These are phyloP conservation scores for Talaromyces piceae DNA, from an alignment of 2,329 filamentous ascomycete species.

Conservation along the genomic window DNA sequence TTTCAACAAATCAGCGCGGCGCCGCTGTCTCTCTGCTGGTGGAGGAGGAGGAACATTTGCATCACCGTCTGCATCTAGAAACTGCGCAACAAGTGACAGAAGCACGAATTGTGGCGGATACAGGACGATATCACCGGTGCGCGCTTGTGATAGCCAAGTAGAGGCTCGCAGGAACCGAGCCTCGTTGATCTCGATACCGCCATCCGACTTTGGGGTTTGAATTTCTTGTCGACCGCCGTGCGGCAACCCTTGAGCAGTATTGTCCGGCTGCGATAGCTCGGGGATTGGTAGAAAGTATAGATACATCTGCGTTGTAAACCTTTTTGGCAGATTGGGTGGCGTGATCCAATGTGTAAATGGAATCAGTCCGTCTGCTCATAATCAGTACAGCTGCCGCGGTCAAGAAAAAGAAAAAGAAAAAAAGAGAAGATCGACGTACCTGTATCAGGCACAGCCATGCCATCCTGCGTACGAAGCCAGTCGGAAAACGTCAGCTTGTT, in stretches of 20 bases:
- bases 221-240: constrained; percentile 49
- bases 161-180: constrained; percentile 66
- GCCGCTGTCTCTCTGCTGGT: constrained; percentile 22
- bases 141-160: constrained; percentile 61
- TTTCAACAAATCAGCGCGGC: constrained; percentile 40
- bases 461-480: constrained; percentile 47
- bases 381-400: background rate
- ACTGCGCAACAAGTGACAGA: constrained; percentile 44
- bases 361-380: constrained; percentile 52
- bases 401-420: background rate
- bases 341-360: constrained; percentile 94
- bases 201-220: constrained; percentile 64
- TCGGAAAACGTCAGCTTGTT: constrained; percentile 58
- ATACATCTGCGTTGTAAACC: constrained; percentile 97
- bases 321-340: constrained; percentile 59
- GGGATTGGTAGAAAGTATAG: constrained; percentile 72
- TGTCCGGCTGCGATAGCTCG: constrained; percentile 20
- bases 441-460: constrained; percentile 46
- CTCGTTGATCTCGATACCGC: constrained; percentile 62
- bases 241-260: constrained; percentile 22
- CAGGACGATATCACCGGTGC: constrained; percentile 63
- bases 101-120: constrained; percentile 80
- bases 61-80: no score
- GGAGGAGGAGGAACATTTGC: no score
- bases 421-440: constrained; percentile 31